Percentiles rank a stretch among this genome's conserved stretches.
Evolutionary conservation across 1,139 yeast species (phyloP).

Genomic region (Ogataea hybrid): DNA sequence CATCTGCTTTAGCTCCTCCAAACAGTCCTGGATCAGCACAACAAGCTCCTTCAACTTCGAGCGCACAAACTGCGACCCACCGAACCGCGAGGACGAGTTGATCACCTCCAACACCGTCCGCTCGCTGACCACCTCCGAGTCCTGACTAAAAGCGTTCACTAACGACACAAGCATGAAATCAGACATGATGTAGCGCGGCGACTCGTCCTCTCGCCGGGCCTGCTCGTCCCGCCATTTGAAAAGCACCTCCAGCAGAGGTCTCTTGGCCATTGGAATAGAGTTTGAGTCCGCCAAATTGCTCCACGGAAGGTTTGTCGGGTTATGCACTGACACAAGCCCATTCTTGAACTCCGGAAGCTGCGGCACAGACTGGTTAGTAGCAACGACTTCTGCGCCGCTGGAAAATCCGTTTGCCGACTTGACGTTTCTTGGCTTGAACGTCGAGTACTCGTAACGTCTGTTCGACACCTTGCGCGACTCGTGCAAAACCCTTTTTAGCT

Average conservation of each 20-base stretch:
- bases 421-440: constrained; percentile 49
- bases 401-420: constrained; percentile 14
- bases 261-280: constrained; percentile 57
- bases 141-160: constrained; percentile 36
- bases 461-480: constrained; percentile 81
- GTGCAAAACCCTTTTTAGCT: constrained; percentile 60
- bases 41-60: constrained; percentile 52
- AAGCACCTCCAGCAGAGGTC: constrained; percentile 56
- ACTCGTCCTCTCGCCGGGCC: constrained; percentile 81
- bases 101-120: constrained; percentile 52
- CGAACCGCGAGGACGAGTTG: constrained; percentile 50
- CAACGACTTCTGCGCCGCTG: constrained; percentile 24
- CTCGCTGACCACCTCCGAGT: constrained; percentile 49
- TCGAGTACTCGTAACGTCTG: constrained; percentile 76
- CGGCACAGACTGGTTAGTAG: constrained; percentile 30
- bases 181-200: constrained; percentile 79
- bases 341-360: constrained; percentile 19
- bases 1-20: constrained; percentile 33
- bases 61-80: constrained; percentile 47
- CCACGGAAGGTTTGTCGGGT: constrained; percentile 50
- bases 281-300: constrained; percentile 59
- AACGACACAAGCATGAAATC: constrained; percentile 72
- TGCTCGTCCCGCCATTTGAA: constrained; percentile 79
- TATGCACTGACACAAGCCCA: constrained; percentile 10
- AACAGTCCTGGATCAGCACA: constrained; percentile 43